phyloP scores from a whole-genome alignment of 495 filamentous ascomycete species.

The Xylaria scruposa region DNA sequence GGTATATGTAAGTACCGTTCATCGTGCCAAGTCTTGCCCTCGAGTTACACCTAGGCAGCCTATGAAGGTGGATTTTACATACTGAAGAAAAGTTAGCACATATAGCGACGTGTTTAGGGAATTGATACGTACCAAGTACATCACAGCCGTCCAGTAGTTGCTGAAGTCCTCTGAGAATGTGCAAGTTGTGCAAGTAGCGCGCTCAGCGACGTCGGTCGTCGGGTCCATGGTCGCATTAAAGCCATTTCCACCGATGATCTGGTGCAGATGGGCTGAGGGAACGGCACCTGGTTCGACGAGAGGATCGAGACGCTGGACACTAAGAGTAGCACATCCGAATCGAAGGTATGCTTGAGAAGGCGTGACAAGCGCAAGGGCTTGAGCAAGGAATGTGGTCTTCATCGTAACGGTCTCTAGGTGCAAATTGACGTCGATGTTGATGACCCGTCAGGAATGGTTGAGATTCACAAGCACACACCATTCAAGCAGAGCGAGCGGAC shows the following conservation, averaged over 20 bases:
- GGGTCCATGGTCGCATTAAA: constrained; percentile 46
- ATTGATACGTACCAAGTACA: constrained; percentile 38
- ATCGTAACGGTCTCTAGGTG: constrained; percentile 33
- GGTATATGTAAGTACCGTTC: constrained; percentile 32
- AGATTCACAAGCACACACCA: constrained; percentile 12
- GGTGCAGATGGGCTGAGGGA: constrained; percentile 43
- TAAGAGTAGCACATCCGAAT: constrained; percentile 45
- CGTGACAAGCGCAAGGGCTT: constrained; percentile 37
- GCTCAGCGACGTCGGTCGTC: constrained; percentile 31
- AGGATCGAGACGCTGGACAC: constrained; percentile 50
- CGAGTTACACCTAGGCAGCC: constrained; percentile 17
- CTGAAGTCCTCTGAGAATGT: constrained; percentile 47
- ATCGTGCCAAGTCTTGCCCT: constrained; percentile 19
- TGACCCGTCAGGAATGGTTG: constrained; percentile 15
- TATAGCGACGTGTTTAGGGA: constrained; percentile 15
- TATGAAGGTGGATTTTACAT: constrained; percentile 21
- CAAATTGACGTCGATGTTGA: constrained; percentile 24
- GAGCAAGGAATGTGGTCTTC: constrained; percentile 39
- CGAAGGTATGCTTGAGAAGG: constrained; percentile 42
- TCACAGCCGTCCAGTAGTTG: constrained; percentile 50
- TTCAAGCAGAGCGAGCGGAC: constrained; percentile 13
- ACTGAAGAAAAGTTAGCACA: constrained; percentile 23
- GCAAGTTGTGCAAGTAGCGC: constrained; percentile 45
- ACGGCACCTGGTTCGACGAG: constrained; percentile 42
- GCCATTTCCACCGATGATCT: constrained; percentile 43